Evolutionary conservation across 352 stramenopile species (phyloP).

Genomic region (Pythium inflatum): DNA sequence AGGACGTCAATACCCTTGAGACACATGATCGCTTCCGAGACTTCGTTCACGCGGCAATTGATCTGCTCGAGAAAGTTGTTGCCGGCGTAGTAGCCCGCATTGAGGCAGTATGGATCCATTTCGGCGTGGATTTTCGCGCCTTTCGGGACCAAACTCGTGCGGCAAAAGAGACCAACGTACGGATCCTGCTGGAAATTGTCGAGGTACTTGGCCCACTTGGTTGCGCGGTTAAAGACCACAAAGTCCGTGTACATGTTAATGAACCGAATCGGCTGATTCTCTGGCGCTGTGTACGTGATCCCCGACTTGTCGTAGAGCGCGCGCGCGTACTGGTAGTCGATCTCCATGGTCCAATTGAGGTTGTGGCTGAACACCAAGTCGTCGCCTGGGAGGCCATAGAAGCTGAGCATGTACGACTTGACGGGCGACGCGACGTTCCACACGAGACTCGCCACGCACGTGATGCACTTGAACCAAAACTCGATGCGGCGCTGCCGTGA

Average conservation of each 20-base stretch:
- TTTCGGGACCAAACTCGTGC: slow-evolving; percentile 23
- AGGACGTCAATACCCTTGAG: slow-evolving; percentile 33
- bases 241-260: slow-evolving; percentile 37
- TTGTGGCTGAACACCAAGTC: slow-evolving; percentile 29
- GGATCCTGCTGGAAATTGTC: slow-evolving; percentile 33
- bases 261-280: slow-evolving; percentile 24
- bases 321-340: slow-evolving; percentile 29
- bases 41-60: slow-evolving; percentile 27
- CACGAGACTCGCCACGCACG: background rate
- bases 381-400: slow-evolving; percentile 22
- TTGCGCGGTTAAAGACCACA: slow-evolving; percentile 28
- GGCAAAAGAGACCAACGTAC: slow-evolving; percentile 27
- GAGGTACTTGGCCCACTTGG: slow-evolving; percentile 20
- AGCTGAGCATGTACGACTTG: slow-evolving; percentile 31
- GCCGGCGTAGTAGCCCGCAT: background rate
- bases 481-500: background rate
- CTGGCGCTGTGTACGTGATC: slow-evolving; percentile 12
- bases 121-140: slow-evolving; percentile 12
- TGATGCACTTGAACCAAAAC: background rate
- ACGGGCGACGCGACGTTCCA: slow-evolving; percentile 32
- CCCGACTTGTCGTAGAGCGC: slow-evolving; percentile 25
- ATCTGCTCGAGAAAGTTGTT: slow-evolving; percentile 25
- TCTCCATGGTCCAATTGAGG: slow-evolving; percentile 31
- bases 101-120: slow-evolving; percentile 13
- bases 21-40: slow-evolving; percentile 28